Evolutionary conservation across 1,284 basidiomycete species (phyloP), one percentile per base, ranked within the genome.

Genomic region (Tausonia pullulans): DNA sequence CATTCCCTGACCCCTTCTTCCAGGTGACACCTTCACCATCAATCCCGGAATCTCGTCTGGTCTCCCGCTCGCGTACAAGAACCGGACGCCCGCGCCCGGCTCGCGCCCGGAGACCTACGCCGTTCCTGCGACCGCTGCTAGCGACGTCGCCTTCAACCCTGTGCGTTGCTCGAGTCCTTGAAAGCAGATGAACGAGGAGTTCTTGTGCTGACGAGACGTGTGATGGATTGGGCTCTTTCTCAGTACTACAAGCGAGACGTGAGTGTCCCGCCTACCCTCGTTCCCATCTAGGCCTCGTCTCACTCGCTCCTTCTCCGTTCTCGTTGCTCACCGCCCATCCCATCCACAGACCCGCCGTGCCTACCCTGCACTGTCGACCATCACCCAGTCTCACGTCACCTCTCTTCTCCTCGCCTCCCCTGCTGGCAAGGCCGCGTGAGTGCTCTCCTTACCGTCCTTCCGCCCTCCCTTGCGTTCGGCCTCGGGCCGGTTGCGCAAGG

Each of bases 201-300:
- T 16, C 11, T 54, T 27, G 6, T 16, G 41, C 54, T 54, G 7
- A 60, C 57, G 48, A 56, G 46, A 46, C 10, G 45, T 27, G n/a
- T 44, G 11, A 16, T 45, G 44, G 3, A n/a, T 43, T 49, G 61
- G 56, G 10, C 27, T 4, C 56, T 60, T 61, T 61, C 39, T 14
- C 67, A 77, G 69, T 97, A 97, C 82, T 91, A 86, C 85, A 90
- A 93, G 78, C 89, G 93, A 68, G 93, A 97, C 78, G 88, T 93
- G 60, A 63, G 73, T 69, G 27, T 27, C 27, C 6, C 6, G 7
- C 39, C 57, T 43, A 6, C 16, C 48, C 61, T 3, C 4, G 39
- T 16, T 50, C 3, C 45, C 49, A 7, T n/a, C 8, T 14, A 40
- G 13, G 11, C 39, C 45, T 39, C 4, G 5, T 13, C 41, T 60